Conservation (phyloP, 495 filamentous ascomycete species). For the Trypethelium eluteriae region DNA sequence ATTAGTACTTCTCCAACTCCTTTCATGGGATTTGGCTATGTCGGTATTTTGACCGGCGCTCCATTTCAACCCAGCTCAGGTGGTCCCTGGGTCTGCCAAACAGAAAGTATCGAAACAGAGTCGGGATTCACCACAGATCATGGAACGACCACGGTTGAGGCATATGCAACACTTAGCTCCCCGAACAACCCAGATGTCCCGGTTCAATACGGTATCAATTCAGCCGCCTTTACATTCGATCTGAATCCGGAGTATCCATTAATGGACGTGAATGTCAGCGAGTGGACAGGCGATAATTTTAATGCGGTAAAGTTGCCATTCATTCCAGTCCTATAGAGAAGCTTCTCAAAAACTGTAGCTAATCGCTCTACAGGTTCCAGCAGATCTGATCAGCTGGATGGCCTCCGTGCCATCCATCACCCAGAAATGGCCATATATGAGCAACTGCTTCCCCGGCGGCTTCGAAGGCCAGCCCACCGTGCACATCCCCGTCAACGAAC, state of each 20-base stretch:
- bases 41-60: neutral
- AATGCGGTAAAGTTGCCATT: neutral
- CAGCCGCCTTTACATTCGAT: neutral
- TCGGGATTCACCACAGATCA: neutral
- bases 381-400: neutral
- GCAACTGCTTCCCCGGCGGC: slow-evolving; percentile 6
- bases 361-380: neutral
- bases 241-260: neutral
- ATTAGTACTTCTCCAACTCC: slow-evolving; percentile 3
- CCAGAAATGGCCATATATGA: neutral
- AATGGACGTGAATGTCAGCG: neutral
- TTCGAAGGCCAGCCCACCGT: slow-evolving; percentile 4
- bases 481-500: slow-evolving; percentile 4
- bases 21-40: slow-evolving; percentile 2
- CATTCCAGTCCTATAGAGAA: neutral
- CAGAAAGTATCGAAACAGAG: neutral
- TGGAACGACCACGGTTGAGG: neutral
- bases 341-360: neutral
- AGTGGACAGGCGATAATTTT: neutral
- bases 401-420: neutral
- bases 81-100: neutral
- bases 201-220: neutral
- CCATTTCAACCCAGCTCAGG: neutral
- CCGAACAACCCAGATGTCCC: neutral
- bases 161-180: neutral